Percentiles rank a stretch among this genome's conserved stretches.
Conservation (phyloP, 139 green algal species). For the Gonium pectorale region DNA sequence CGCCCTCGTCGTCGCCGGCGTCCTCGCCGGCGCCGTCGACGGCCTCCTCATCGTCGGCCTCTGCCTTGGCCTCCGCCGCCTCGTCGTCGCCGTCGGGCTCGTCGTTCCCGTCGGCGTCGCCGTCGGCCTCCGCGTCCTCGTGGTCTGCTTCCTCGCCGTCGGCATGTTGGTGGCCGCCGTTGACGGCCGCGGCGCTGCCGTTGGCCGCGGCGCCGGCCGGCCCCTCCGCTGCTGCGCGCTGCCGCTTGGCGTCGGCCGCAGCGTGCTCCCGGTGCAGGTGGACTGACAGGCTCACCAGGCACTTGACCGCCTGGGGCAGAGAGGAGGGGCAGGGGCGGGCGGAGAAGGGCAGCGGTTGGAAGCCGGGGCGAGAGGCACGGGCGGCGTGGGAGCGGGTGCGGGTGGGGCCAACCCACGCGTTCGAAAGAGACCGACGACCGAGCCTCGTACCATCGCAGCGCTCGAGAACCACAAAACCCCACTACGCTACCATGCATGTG, state of each 20-base stretch:
- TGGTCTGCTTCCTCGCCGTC: constrained; percentile 25
- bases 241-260: neutral
- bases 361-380: neutral
- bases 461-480: neutral
- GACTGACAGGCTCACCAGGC: constrained; percentile 77
- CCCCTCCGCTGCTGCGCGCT: neutral
- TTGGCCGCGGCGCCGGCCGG: neutral
- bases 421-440: too few relatives aligned
- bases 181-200: constrained; percentile 15
- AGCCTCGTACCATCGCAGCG: too few relatives aligned
- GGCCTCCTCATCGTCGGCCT: constrained; percentile 26
- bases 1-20: constrained; percentile 23
- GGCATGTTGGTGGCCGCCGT: constrained; percentile 19
- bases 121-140: constrained; percentile 1
- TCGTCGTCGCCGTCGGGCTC: neutral
- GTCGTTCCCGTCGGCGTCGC: neutral
- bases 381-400: too few relatives aligned
- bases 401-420: too few relatives aligned
- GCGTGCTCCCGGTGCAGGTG: constrained; percentile 33
- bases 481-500: neutral
- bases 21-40: constrained; percentile 14
- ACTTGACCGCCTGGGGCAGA: constrained; percentile 71
- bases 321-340: neutral
- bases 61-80: constrained; percentile 5
- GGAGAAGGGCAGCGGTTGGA: neutral